phyloP scores from a whole-genome alignment of 2,329 filamentous ascomycete species.

The Aspergillus felis region DNA sequence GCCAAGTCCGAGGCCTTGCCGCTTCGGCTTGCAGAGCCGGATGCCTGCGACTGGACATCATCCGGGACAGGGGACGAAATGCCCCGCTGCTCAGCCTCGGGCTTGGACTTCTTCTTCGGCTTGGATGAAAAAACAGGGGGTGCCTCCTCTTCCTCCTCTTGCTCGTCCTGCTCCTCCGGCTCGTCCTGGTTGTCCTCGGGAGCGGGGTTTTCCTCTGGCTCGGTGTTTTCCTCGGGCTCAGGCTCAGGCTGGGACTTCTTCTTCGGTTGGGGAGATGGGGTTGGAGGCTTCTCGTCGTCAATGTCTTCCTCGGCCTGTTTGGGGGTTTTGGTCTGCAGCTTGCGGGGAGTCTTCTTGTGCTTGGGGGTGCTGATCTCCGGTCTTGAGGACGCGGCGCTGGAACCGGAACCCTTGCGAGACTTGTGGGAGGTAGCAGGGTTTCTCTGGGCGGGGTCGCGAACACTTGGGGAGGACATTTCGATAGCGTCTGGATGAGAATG shows the following conservation, averaged over 20 bases:
- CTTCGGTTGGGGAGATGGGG: constrained; percentile 21
- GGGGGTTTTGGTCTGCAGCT: constrained; percentile 21
- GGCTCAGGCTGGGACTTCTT: constrained; percentile 8
- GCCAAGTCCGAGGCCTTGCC: constrained; percentile 10
- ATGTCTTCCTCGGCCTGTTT: constrained; percentile 16
- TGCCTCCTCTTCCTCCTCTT: too few species aligned
- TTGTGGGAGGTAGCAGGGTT: constrained; percentile 17
- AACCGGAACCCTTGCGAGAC: constrained; percentile 13
- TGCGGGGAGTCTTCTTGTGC: constrained; percentile 20
- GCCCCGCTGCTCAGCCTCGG: constrained; percentile 22
- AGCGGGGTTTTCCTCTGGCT: neutral
- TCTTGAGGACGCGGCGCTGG: constrained; percentile 16
- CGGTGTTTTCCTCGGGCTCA: constrained; percentile 1
- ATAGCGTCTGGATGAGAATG: neutral
- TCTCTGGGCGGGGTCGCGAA: neutral
- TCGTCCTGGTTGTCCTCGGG: neutral
- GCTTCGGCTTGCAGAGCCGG: constrained; percentile 22
- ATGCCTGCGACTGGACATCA: constrained; percentile 23
- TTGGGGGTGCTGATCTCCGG: constrained; percentile 8
- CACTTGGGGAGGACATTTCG: neutral
- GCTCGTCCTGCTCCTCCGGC: too few species aligned
- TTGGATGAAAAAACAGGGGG: neutral
- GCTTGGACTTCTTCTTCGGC: neutral
- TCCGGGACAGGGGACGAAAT: constrained; percentile 15
- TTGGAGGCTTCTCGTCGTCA: constrained; percentile 14